Base-by-base conservation (phyloP, 1,139 yeast species). In the Candida anutae region DNA sequence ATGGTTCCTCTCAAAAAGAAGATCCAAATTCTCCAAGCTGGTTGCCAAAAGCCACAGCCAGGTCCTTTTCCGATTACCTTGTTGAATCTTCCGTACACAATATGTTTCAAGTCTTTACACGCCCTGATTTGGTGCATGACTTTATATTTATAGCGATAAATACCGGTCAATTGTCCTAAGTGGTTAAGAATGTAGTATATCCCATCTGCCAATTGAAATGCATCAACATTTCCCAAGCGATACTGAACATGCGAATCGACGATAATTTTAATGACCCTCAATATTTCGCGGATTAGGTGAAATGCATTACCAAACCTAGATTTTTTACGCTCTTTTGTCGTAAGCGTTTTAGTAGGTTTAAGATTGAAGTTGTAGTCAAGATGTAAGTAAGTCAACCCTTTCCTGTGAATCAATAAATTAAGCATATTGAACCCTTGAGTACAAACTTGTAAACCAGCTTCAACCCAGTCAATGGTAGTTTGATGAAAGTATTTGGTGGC, bases 31-130 rank as follows among this genome's bases (percentile, higher is more conserved):
- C 96, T 66, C 98, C 98, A 90, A 2, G 95, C 83, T 1, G 98
- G 98, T 47, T 90, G 98, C 99, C 99, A 93, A 52, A 90, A 84
- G 2, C 99, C 99, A 59, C 94, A 84, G 0, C 99, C 99, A 1
- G 98, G 98, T 1, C 99, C 99, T 49, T 90, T 90, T 1, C 97
- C 97, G 22, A 93, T 82, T 22, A 71, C 68, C 20, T 58, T 58
- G 47, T 93, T 90, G 58, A 93, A 90, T 32, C 79, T 68, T 37
- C 83, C 69, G 48, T 90, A 90, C 2, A 90, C 80, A 9, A 88
- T 77, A 50, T 93, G 98, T 53, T 93, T 90, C 45, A 90, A 61
- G 53, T 93, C 98, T 50, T 90, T 90, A 50, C 97, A 88, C 2
- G 94, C 90, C 28, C 97, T 72, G 24, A 93, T 88, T 53, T 93